Evolutionary conservation across 176 grass and related monocot genomes (phyloP), one percentile per base, ranked within the genome.

Genomic region (Melocanna baccifera): DNA sequence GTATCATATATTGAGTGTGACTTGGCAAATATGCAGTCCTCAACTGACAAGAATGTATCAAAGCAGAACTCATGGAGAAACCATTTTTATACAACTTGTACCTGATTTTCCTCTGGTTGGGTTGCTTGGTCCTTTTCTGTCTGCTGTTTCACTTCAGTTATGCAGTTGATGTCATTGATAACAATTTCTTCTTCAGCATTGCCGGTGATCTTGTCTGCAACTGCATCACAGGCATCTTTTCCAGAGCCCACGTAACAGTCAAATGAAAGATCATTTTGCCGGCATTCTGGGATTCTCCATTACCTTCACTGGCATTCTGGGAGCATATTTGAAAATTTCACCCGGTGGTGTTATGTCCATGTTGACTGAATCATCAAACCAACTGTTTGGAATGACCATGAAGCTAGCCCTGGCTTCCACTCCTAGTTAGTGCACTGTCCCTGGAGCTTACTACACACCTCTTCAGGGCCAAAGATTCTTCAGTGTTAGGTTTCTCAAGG

Each of bases 321-420:
- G 37, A 65, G 57, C 65, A 36, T 85, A 81, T 78, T 86, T 86
- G 34, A 85, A 81, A 53, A 45, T 78, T 23, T 75, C 83, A 81
- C 84, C 77, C 43, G 85, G 64, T 42, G 81, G 63, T 63, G 85
- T 92, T 42, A 76, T 93, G 52, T 76, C 85, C 59, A 63, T 41
- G 48, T 81, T 66, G 69, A 65, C 36, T 2, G 81, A 69, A 81
- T 89, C 86, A 75, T 92, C 91, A 61, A 89, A 87, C 83, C 86
- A 90, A 56, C 82, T 92, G 59, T 85, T 89, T 12, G 91, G 92
- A 71, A 83, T 88, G 62, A 88, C 51, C 91, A 92, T 96, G 86
- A 96, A 81, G 48, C 84, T 95, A 69, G 93, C 89, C 73, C 72
- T 93, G 89, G 82, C 93, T 99, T 75, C 53, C 96, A 47, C 89